These are phyloP conservation scores for Gossypium australe DNA, from an alignment of 345 rosid genomes.

Conservation along the genomic window DNA sequence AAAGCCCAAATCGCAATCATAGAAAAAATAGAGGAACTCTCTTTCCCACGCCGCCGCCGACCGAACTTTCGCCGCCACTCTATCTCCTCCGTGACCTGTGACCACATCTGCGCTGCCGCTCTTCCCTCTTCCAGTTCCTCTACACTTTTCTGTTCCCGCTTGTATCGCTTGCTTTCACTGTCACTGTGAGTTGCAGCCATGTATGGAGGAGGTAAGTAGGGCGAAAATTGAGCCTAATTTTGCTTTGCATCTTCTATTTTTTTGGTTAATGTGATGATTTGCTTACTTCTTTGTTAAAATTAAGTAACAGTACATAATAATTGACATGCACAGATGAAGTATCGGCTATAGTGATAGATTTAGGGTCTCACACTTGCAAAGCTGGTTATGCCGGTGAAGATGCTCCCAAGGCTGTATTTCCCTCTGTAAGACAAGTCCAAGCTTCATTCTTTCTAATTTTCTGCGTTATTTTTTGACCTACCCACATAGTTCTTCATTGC, in stretches of 20 bases:
- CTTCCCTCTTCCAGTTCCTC: neutral
- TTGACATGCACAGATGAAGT: slow-evolving; percentile 69
- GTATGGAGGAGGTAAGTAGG: slow-evolving; percentile 91
- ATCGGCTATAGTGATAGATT: slow-evolving; percentile 94
- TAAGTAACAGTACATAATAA: slow-evolving; percentile 3
- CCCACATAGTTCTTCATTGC: neutral
- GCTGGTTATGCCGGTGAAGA: slow-evolving; percentile 99
- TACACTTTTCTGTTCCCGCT: neutral
- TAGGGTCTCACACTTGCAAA: slow-evolving; percentile 97
- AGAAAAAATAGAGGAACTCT: neutral
- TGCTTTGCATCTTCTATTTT: neutral
- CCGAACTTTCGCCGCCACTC: neutral
- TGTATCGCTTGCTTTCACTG: neutral
- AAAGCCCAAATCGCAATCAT: slow-evolving; percentile 1
- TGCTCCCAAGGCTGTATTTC: slow-evolving; percentile 98
- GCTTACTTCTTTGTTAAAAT: neutral
- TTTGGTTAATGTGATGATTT: neutral
- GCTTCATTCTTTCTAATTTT: neutral
- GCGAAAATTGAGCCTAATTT: neutral
- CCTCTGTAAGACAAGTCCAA: slow-evolving; percentile 54
- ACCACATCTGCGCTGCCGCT: neutral
- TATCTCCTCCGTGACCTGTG: neutral
- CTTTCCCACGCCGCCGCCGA: neutral
- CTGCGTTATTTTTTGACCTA: neutral
- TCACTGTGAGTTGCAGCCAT: slow-evolving; percentile 33